These are phyloP conservation scores for Venturia carpophila DNA, from an alignment of 2,329 filamentous ascomycete genomes.

Conservation along the genomic window DNA sequence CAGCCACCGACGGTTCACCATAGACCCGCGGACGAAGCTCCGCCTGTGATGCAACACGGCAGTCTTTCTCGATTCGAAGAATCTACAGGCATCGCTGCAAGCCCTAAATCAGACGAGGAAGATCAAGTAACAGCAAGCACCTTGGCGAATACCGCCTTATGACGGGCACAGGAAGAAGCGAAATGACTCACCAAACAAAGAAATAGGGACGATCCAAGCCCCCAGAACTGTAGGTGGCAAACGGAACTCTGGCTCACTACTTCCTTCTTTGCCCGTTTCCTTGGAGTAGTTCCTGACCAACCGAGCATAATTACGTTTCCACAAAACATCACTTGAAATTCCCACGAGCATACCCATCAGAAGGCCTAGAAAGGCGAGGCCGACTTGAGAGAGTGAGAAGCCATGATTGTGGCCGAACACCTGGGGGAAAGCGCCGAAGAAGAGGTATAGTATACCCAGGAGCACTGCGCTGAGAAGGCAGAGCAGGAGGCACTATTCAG, in stretches of 20 bases:
- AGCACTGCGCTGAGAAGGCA: slow-evolving; percentile 68
- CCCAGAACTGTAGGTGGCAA: slow-evolving; percentile 62
- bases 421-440: slow-evolving; percentile 69
- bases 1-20: not conserved
- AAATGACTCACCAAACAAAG: slow-evolving; percentile 60
- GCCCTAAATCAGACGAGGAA: not conserved
- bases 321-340: slow-evolving; percentile 14
- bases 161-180: not conserved
- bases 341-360: slow-evolving; percentile 19
- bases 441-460: slow-evolving; percentile 68
- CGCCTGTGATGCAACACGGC: slow-evolving; percentile 22
- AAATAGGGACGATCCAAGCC: slow-evolving; percentile 68
- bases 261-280: slow-evolving; percentile 29
- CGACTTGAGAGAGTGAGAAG: slow-evolving; percentile 63
- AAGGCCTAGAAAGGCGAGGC: slow-evolving; percentile 52
- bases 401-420: slow-evolving; percentile 60
- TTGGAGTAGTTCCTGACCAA: slow-evolving; percentile 15
- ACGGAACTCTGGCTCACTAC: slow-evolving; percentile 78
- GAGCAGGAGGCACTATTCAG: slow-evolving; percentile 50
- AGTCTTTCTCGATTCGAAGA: slow-evolving; percentile 7
- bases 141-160: not conserved
- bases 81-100: slow-evolving; percentile 20
- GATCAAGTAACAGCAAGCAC: not conserved
- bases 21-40: slow-evolving; percentile 1
- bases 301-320: slow-evolving; percentile 15